Evolutionary conservation across 345 rosid species (phyloP).

Genomic region (Hypericum androsaemum): DNA sequence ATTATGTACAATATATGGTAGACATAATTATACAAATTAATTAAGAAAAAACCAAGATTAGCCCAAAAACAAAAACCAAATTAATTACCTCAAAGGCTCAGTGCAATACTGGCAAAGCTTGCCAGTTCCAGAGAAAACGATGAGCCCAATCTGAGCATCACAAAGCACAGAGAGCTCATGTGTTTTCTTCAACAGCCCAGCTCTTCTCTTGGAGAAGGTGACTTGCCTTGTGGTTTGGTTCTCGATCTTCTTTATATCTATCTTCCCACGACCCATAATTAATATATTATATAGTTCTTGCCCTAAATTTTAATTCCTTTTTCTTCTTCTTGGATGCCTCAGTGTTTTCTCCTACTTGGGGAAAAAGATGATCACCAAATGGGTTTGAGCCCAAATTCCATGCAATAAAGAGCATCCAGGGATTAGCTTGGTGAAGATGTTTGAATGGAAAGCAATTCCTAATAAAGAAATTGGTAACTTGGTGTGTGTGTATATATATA

Average conservation of each 20-base stretch:
- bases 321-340: not conserved
- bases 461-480: no score
- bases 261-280: conserved; percentile 37
- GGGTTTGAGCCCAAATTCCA: no score
- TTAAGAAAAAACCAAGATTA: no score
- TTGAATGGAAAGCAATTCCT: no score
- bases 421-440: no score
- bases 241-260: conserved; percentile 32
- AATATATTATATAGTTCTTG: not conserved
- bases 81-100: conserved; percentile 26
- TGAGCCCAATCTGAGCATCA: conserved; percentile 44
- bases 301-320: not conserved
- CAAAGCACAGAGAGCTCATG: conserved; percentile 38
- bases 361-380: no score
- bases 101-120: conserved; percentile 35
- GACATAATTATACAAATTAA: no score
- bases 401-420: no score
- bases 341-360: not conserved
- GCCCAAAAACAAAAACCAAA: no score
- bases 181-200: conserved; percentile 36
- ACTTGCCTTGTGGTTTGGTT: conserved; percentile 45
- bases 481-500: no score
- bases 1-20: no score
- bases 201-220: conserved; percentile 35
- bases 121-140: conserved; percentile 40